Base-by-base conservation (phyloP, 1,284 basidiomycete species). In the Clitocybe nebularis region DNA sequence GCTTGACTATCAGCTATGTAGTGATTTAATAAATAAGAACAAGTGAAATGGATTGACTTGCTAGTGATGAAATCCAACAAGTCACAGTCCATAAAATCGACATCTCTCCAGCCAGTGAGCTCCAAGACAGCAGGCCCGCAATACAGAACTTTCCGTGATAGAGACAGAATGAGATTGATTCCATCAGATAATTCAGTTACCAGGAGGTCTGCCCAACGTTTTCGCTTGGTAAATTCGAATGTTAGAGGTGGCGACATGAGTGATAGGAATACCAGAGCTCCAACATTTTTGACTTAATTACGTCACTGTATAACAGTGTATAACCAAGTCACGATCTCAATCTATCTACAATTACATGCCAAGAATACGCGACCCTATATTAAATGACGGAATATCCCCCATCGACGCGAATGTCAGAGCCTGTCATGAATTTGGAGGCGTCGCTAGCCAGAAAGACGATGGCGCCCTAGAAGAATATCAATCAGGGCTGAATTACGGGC, bases 371-470 rank as follows among this genome's bases (percentile, higher is more conserved):
- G n/a, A n/a, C n/a, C n/a, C n/a, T n/a, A 29, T 17, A 39, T 28
- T 72, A 88, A 51, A 87, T 71, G 42, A 72, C 55, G 60, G 81
- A 84, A 61, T 93, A 93, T 16, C 90, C 91, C 19, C 92, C 92
- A 55, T 94, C 92, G 32, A 94, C 81, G 11, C 83, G 79, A 48
- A 94, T 67, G 55, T 94, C 89, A 3, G 81, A 69, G 5, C 91
- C 92, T 1, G 91, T 94, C 69, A 92, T 83, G 63, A 91, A 93
- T 36, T 74, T 78, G 28, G 87, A 89, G 11, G 90, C 89, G 60
- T 93, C 91, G 55, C 84, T 89, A 8, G 85, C 79, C 16, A 94
- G 74, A 64, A 85, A 93, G 42, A 94, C 84, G 51, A 92, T 74
- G 30, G 90, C 90, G 17, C 88, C 88, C 80, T 87, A 56, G 25